A percentile compares a stretch with the other conserved stretches of the same genome.
These are phyloP conservation scores for Trichoderma atrobrunneum DNA, from an alignment of 2,329 filamentous ascomycete species.

Conservation along the genomic window DNA sequence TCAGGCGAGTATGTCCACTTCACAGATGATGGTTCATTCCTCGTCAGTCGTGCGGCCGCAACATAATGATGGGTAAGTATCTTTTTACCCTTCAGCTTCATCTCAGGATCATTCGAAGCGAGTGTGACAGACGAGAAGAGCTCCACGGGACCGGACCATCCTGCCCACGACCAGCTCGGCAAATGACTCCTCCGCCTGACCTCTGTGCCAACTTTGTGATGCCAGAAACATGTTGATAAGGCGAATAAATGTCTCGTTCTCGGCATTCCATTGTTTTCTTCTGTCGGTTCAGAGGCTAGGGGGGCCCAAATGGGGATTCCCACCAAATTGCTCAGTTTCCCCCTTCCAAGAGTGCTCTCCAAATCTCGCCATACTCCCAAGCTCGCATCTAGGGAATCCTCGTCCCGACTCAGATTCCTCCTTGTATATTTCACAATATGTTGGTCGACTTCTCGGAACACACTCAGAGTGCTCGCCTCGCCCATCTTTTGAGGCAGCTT, in stretches of 20 bases:
- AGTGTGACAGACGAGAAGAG: constrained; percentile 34
- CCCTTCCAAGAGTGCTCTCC: constrained; percentile 31
- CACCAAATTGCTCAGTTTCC: constrained; percentile 31
- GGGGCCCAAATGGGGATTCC: constrained; percentile 36
- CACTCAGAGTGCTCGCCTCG: constrained; percentile 35
- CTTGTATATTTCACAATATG: constrained; percentile 34
- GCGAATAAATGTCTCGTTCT: constrained; percentile 35
- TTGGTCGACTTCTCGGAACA: constrained; percentile 36
- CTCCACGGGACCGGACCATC: constrained; percentile 36
- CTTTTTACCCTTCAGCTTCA: constrained; percentile 30
- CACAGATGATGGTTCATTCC: constrained; percentile 32
- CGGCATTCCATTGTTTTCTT: constrained; percentile 12
- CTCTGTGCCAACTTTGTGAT: constrained; percentile 30
- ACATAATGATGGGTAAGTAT: constrained; percentile 37
- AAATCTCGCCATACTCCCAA: constrained; percentile 32
- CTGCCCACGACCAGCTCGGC: constrained; percentile 39
- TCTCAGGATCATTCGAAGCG: constrained; percentile 28
- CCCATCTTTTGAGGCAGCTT: constrained; percentile 29
- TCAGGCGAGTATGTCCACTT: constrained; percentile 37
- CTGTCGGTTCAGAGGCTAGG: constrained; percentile 11
- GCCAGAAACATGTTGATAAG: constrained; percentile 37
- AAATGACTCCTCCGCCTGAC: constrained; percentile 31
- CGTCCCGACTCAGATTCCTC: constrained; percentile 30
- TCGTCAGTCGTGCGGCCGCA: constrained; percentile 34
- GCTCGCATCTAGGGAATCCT: constrained; percentile 35